A percentile compares a stretch with the other conserved stretches of the same genome.
phyloP scores from a whole-genome alignment of 768 basidiomycete species.

The Strobilomyces dryophilus region DNA sequence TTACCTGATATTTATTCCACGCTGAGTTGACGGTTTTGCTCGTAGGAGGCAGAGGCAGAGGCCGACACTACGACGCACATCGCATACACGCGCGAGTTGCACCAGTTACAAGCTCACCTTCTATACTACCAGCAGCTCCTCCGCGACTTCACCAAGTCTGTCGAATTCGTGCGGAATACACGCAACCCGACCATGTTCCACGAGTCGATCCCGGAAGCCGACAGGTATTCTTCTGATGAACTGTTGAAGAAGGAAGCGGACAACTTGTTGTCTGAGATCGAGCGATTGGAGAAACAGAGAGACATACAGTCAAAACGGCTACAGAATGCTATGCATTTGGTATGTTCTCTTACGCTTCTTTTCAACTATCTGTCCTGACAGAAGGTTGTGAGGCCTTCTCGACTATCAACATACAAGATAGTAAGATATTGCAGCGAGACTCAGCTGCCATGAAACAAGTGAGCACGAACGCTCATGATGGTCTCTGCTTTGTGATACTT shows the following conservation, averaged over 20 bases:
- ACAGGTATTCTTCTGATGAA: no score
- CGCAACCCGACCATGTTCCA: conserved; percentile 45
- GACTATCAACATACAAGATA: conserved; percentile 55
- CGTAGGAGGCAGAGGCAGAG: conserved; percentile 41
- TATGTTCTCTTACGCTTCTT: not conserved
- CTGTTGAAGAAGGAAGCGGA: conserved; percentile 18
- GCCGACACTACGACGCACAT: conserved; percentile 35
- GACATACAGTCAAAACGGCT: conserved; percentile 26
- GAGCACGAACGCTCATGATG: not conserved
- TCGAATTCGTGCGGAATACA: conserved; percentile 46
- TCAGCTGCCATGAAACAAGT: conserved; percentile 38
- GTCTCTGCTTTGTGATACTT: not conserved
- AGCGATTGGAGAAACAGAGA: conserved; percentile 32
- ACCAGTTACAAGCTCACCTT: conserved; percentile 54
- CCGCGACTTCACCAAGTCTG: conserved; percentile 49
- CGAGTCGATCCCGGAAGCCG: conserved; percentile 10
- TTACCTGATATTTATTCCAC: not conserved
- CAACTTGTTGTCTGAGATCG: conserved; percentile 40
- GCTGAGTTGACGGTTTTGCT: not conserved
- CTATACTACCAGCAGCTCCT: conserved; percentile 53
- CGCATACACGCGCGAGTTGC: conserved; percentile 48
- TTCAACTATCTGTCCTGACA: not conserved
- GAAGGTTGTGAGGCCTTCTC: no score
- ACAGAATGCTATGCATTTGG: conserved; percentile 31
- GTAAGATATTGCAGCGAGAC: conserved; percentile 44